Evolutionary conservation across 225 moss, liverwort and hornwort species (phyloP).

Genomic region (Ulota crispa): DNA sequence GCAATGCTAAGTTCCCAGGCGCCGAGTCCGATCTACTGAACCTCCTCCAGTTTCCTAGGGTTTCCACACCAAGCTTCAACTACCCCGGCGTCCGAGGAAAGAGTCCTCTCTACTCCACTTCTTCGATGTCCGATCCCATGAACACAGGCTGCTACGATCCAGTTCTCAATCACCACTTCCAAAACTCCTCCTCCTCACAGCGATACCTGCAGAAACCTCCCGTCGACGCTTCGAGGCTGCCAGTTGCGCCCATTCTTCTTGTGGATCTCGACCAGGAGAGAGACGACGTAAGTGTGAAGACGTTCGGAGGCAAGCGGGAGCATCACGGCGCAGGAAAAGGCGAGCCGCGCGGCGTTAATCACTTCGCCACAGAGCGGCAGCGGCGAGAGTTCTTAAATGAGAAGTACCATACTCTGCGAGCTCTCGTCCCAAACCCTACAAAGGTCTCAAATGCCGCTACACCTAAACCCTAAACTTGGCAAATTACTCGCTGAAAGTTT

Average conservation of each 20-base stretch:
- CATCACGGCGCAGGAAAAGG: constrained; percentile 25
- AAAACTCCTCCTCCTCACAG: background rate
- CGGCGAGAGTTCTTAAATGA: constrained; percentile 87
- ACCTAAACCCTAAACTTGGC: too few species aligned
- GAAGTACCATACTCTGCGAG: constrained; percentile 87
- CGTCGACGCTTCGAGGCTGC: constrained; percentile 1
- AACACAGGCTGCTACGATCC: constrained; percentile 28
- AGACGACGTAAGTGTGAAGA: constrained; percentile 31
- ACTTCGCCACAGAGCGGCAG: constrained; percentile 96
- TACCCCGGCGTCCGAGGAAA: constrained; percentile 31
- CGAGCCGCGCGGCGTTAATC: constrained; percentile 70
- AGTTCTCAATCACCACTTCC: constrained; percentile 21
- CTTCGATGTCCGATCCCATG: constrained; percentile 21
- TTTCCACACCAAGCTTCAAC: constrained; percentile 30
- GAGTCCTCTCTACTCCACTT: constrained; percentile 40
- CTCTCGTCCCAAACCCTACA: constrained; percentile 90
- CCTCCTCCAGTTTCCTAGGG: constrained; percentile 63
- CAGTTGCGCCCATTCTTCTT: constrained; percentile 6
- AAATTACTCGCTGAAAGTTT: background rate
- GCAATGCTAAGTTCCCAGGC: constrained; percentile 18
- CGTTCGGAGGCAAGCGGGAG: constrained; percentile 28
- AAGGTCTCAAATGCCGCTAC: constrained; percentile 39
- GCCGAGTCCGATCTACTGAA: constrained; percentile 61
- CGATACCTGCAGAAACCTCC: constrained; percentile 35
- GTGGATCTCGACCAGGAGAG: constrained; percentile 50